Evolutionary conservation across 148 eudicot genomes (phyloP).

Genomic region (Vaccinium macrocarpon): DNA sequence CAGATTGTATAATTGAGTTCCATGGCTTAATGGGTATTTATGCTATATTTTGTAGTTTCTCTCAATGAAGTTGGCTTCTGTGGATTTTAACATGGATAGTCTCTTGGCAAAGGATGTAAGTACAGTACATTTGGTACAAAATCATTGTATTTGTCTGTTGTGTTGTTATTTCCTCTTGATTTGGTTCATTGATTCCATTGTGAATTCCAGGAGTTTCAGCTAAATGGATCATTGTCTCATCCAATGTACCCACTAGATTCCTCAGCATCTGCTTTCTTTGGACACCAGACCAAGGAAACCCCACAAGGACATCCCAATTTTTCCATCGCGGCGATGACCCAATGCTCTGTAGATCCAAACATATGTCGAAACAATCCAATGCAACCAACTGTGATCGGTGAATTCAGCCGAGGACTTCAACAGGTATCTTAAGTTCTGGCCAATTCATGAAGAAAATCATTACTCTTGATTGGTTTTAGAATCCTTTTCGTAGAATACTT

Average conservation of each 20-base stretch:
- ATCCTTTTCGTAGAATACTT: not conserved
- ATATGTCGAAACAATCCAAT: not conserved
- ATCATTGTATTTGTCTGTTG: not conserved
- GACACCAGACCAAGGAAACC: conserved; percentile 43
- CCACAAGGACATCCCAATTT: conserved; percentile 24
- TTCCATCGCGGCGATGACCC: conserved; percentile 16
- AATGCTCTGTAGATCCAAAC: conserved; percentile 38
- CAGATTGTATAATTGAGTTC: not conserved
- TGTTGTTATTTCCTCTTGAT: not conserved
- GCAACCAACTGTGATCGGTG: conserved; percentile 51
- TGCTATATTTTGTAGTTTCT: conserved; percentile 47
- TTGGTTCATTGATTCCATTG: conserved; percentile 9
- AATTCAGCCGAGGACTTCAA: conserved; percentile 38
- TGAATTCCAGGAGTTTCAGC: conserved; percentile 50
- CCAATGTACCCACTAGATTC: conserved; percentile 52
- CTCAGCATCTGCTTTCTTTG: conserved; percentile 46
- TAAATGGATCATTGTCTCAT: conserved; percentile 37
- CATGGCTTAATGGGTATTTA: not conserved
- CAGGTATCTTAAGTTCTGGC: conserved; percentile 40
- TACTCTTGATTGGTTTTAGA: not conserved
- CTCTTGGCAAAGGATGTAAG: conserved; percentile 59
- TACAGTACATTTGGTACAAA: not conserved
- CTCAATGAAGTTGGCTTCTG: conserved; percentile 82
- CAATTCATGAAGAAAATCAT: not conserved
- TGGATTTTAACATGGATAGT: conserved; percentile 44